Percentiles rank a stretch among this genome's conserved stretches.
phyloP scores from a whole-genome alignment of 169 alveolate species.

The Eimeria falciformis region DNA sequence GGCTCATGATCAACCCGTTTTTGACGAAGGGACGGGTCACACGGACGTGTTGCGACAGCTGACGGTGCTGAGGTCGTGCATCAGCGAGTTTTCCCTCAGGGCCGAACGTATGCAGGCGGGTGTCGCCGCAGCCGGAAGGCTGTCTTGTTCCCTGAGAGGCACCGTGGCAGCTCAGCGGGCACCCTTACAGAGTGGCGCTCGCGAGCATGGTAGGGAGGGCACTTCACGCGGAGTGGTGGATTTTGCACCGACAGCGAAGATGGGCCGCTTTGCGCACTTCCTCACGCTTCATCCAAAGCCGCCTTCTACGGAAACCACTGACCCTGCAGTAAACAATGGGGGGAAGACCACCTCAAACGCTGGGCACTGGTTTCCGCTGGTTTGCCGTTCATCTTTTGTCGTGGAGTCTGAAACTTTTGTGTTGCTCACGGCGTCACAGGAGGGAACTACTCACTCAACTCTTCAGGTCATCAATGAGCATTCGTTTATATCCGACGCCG shows the following conservation, averaged over 20 bases:
- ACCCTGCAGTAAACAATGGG: slow-evolving; percentile 9
- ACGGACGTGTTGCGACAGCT: slow-evolving; percentile 38
- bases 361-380: slow-evolving; percentile 14
- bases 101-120: slow-evolving; percentile 45
- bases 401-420: slow-evolving; percentile 34
- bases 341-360: slow-evolving; percentile 9
- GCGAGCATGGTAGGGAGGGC: neutral
- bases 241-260: neutral
- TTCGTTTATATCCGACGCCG: neutral
- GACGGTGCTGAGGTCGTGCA: slow-evolving; percentile 37
- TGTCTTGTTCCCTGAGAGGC: slow-evolving; percentile 54
- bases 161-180: slow-evolving; percentile 16
- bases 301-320: neutral
- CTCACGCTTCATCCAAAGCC: slow-evolving; percentile 15
- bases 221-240: neutral
- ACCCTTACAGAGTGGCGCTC: neutral
- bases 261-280: slow-evolving; percentile 58
- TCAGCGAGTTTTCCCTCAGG: slow-evolving; percentile 25
- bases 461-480: slow-evolving; percentile 6
- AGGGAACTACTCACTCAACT: neutral
- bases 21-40: slow-evolving; percentile 36
- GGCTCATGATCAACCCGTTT: slow-evolving; percentile 26
- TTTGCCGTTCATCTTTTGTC: neutral
- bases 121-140: slow-evolving; percentile 33
- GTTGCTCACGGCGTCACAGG: slow-evolving; percentile 4